Percentiles rank a stretch among this genome's conserved stretches.
Conservation (phyloP, 192 early-diverging fungal genomes). For the Coemansia sp. region DNA sequence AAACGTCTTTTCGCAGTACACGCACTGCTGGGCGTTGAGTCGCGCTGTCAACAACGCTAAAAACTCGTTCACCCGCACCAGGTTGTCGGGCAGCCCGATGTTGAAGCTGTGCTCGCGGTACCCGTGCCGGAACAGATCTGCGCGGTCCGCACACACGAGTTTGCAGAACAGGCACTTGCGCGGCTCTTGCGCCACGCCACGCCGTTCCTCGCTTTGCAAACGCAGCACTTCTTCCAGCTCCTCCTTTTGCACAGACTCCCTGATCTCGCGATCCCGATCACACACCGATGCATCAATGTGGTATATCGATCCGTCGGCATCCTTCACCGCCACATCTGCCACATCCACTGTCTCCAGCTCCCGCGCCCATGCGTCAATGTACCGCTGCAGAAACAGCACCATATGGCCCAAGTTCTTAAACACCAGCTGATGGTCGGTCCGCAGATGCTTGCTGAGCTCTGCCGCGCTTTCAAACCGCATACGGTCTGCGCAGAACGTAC, state of each 20-base stretch:
- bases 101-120: constrained; percentile 90
- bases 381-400: constrained; percentile 72
- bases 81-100: constrained; percentile 88
- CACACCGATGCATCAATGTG: constrained; percentile 61
- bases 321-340: background rate
- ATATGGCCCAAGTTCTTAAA: constrained; percentile 77
- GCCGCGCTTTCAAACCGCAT: constrained; percentile 61
- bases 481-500: constrained; percentile 60
- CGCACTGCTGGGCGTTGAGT: constrained; percentile 71
- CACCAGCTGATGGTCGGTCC: constrained; percentile 60
- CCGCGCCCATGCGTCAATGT: constrained; percentile 73
- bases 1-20: constrained; percentile 94
- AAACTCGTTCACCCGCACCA: constrained; percentile 82
- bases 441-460: constrained; percentile 66
- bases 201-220: constrained; percentile 71
- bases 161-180: constrained; percentile 95
- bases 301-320: constrained; percentile 9
- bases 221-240: constrained; percentile 72
- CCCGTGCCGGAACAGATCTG: constrained; percentile 81
- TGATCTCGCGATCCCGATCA: constrained; percentile 62
- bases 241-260: constrained; percentile 69
- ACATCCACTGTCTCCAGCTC: constrained; percentile 22
- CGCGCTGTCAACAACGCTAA: constrained; percentile 73
- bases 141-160: constrained; percentile 68
- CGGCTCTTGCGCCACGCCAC: constrained; percentile 61